Conservation (phyloP, 2,329 filamentous ascomycete genomes). For the Chaetomium strumarium region DNA sequence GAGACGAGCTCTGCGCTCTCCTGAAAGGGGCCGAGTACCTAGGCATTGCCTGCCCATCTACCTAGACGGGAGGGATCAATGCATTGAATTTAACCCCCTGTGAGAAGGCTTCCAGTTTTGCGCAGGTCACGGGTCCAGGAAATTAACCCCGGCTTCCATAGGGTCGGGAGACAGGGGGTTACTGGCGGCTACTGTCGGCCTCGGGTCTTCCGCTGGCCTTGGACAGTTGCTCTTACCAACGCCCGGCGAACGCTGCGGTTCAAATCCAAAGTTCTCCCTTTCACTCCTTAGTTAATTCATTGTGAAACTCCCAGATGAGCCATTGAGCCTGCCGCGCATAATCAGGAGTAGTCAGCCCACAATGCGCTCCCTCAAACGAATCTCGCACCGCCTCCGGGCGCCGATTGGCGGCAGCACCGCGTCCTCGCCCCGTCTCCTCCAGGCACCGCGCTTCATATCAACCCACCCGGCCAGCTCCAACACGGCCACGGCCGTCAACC, state of each 20-base stretch:
- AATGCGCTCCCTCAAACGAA: conserved; percentile 53
- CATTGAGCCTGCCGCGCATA: conserved; percentile 3
- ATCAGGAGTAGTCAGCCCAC: conserved; percentile 16
- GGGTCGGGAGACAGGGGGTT: conserved; percentile 3
- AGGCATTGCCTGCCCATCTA: neutral
- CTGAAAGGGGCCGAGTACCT: neutral
- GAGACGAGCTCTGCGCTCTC: too few species aligned
- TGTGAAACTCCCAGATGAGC: neutral
- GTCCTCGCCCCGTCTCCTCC: conserved; percentile 16
- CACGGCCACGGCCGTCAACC: conserved; percentile 35
- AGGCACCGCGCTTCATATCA: conserved; percentile 28
- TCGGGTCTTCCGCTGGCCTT: neutral
- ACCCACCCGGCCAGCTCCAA: conserved; percentile 31
- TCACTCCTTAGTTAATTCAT: neutral
- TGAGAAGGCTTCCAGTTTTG: neutral
- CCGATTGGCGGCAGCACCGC: conserved; percentile 5
- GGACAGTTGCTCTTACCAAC: neutral
- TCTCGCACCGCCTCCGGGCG: conserved; percentile 41
- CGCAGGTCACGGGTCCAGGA: conserved; percentile 9
- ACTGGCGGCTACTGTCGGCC: conserved; percentile 22
- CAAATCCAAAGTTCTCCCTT: neutral
- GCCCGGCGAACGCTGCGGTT: neutral
- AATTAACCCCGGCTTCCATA: neutral
- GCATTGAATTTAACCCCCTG: neutral
- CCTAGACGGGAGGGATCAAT: neutral